A percentile compares a stretch with the other conserved stretches of the same genome.
Evolutionary conservation across 768 basidiomycete species (phyloP).

Genomic region (Serendipita indica): DNA sequence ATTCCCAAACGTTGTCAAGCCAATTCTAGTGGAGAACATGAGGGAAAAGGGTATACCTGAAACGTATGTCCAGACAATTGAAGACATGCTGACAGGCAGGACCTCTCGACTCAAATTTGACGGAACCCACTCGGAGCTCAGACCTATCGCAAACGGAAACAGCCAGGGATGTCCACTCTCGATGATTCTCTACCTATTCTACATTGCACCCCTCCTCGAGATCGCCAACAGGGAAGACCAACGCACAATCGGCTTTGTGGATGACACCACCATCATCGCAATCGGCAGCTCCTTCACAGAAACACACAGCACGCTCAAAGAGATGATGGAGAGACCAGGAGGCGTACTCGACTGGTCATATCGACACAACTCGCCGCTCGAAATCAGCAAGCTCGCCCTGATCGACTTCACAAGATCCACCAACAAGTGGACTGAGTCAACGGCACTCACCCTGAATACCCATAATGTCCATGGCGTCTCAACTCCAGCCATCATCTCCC

Average conservation of each 20-base stretch:
- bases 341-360: conserved; percentile 21
- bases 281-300: conserved; percentile 17
- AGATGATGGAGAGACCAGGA: conserved; percentile 19
- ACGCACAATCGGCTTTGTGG: conserved; percentile 7
- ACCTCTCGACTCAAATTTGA: conserved; percentile 6
- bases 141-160: conserved; percentile 14
- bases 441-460: not conserved
- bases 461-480: not conserved
- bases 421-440: conserved; percentile 2
- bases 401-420: conserved; percentile 18
- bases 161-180: conserved; percentile 20
- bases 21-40: conserved; percentile 16
- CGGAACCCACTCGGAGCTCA: conserved; percentile 9
- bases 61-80: conserved; percentile 13
- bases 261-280: conserved; percentile 18
- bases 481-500: not conserved
- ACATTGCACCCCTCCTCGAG: conserved; percentile 17
- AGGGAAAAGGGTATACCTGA: conserved; percentile 10
- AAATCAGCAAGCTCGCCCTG: conserved; percentile 22
- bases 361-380: conserved; percentile 22
- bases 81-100: not conserved
- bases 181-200: conserved; percentile 16
- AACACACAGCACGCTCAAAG: conserved; percentile 15
- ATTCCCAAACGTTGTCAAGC: conserved; percentile 25
- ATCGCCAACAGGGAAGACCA: not conserved